Evolutionary conservation across 2,329 filamentous ascomycete genomes (phyloP).

Genomic region (Microascus cirrosus): DNA sequence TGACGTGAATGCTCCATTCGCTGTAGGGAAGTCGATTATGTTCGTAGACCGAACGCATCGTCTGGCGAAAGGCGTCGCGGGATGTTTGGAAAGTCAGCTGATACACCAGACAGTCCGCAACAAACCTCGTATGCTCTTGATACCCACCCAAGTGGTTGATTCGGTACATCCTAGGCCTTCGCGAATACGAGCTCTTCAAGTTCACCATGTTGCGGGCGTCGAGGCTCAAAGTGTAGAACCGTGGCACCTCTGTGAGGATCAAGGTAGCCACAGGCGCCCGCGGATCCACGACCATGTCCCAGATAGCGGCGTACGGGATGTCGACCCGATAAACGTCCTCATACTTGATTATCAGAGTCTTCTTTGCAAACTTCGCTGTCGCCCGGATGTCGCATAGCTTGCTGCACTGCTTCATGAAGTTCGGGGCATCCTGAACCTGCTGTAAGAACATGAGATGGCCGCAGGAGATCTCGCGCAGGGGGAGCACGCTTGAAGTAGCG

Average conservation of each 20-base stretch:
- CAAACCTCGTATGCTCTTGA: neutral
- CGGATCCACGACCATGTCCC: slow-evolving; percentile 27
- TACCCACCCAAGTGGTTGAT: slow-evolving; percentile 1
- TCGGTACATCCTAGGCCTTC: neutral
- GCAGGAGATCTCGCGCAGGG: slow-evolving; percentile 21
- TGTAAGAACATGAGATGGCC: slow-evolving; percentile 34
- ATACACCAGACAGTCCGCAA: slow-evolving; percentile 1
- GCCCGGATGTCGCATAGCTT: slow-evolving; percentile 17
- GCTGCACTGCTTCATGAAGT: slow-evolving; percentile 30
- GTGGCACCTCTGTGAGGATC: slow-evolving; percentile 38
- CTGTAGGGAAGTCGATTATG: slow-evolving; percentile 2
- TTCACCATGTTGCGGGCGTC: neutral
- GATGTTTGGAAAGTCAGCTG: neutral
- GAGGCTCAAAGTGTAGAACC: slow-evolving; percentile 26
- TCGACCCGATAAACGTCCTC: slow-evolving; percentile 22
- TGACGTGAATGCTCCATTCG: neutral
- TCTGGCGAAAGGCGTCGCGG: neutral
- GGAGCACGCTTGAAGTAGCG: slow-evolving; percentile 9
- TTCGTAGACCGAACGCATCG: slow-evolving; percentile 1
- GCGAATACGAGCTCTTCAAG: neutral
- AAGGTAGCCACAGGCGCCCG: slow-evolving; percentile 29
- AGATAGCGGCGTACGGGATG: slow-evolving; percentile 35
- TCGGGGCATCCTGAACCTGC: slow-evolving; percentile 16
- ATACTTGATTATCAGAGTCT: slow-evolving; percentile 27
- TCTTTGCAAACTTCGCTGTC: slow-evolving; percentile 29